These are phyloP conservation scores for Ephemerocybe angulata DNA, from an alignment of 768 basidiomycete species.

Conservation along the genomic window DNA sequence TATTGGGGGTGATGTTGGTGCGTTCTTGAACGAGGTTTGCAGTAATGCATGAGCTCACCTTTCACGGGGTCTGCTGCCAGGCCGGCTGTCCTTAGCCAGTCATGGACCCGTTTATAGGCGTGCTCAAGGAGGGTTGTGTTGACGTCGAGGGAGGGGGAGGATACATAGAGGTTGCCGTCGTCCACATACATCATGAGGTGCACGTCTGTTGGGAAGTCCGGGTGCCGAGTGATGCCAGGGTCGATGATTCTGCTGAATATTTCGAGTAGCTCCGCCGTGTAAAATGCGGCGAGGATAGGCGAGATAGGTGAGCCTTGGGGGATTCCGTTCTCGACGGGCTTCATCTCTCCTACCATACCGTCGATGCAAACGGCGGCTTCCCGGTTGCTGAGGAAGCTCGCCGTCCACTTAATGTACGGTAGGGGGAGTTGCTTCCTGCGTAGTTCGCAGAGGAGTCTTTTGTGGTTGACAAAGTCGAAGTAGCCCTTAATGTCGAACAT, in stretches of 20 bases:
- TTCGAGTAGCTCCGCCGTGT: constrained; percentile 22
- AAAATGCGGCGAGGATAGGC: constrained; percentile 24
- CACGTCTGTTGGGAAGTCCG: constrained; percentile 14
- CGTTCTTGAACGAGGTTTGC: constrained; percentile 7
- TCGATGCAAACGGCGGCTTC: constrained; percentile 24
- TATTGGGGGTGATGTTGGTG: constrained; percentile 8
- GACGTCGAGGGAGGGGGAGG: constrained; percentile 21
- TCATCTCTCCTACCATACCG: constrained; percentile 20
- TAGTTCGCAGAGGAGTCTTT: constrained; percentile 20
- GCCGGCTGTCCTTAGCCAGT: constrained; percentile 18
- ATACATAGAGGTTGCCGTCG: constrained; percentile 26
- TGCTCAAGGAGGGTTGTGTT: constrained; percentile 18
- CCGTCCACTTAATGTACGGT: constrained; percentile 16
- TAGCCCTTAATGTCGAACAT: constrained; percentile 28
- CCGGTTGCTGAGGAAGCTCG: constrained; percentile 21
- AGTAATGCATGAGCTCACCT: constrained; percentile 28
- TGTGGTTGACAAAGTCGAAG: constrained; percentile 26
- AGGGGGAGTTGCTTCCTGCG: constrained; percentile 17
- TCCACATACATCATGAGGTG: constrained; percentile 28
- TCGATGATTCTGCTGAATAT: constrained; percentile 10
- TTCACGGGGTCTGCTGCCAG: constrained; percentile 19
- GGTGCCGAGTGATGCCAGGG: background rate
- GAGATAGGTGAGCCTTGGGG: constrained; percentile 31
- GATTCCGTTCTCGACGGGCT: constrained; percentile 27
- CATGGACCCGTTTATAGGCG: constrained; percentile 13